Evolutionary conservation across 345 rosid species (phyloP).

Genomic region (Populus pruinosa): DNA sequence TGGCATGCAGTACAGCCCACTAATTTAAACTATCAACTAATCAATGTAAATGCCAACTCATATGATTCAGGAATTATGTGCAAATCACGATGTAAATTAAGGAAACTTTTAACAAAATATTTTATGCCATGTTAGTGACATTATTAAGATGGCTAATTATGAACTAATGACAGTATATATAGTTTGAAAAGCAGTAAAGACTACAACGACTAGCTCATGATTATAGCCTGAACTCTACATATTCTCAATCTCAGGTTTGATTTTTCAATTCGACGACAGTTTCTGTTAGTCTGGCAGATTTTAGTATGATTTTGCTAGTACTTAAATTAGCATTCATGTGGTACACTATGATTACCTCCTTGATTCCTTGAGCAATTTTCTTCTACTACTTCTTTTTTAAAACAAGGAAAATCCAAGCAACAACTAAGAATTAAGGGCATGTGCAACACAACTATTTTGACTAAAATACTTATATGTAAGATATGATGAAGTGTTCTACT

Average conservation of each 20-base stretch:
- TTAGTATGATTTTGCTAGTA: too few relatives aligned
- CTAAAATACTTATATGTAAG: too few relatives aligned
- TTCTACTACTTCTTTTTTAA: too few relatives aligned
- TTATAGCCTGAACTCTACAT: background rate
- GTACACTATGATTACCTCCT: background rate
- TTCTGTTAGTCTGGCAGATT: background rate
- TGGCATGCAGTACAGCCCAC: background rate
- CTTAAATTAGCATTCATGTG: too few relatives aligned
- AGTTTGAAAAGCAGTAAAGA: background rate
- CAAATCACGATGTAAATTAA: background rate
- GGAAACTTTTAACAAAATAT: background rate
- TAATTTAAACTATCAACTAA: background rate
- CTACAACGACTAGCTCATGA: background rate
- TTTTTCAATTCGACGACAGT: background rate
- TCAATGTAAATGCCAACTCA: background rate
- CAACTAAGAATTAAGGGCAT: too few relatives aligned
- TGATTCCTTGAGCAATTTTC: background rate
- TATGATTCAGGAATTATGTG: background rate
- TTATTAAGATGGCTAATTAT: background rate
- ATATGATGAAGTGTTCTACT: too few relatives aligned
- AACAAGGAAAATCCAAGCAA: too few relatives aligned
- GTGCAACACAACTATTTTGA: too few relatives aligned
- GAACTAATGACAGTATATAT: slow-evolving; percentile 3
- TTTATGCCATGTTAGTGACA: background rate
- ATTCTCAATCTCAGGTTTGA: background rate